Evolutionary conservation across 768 basidiomycete species (phyloP).

Genomic region (Postia placenta): DNA sequence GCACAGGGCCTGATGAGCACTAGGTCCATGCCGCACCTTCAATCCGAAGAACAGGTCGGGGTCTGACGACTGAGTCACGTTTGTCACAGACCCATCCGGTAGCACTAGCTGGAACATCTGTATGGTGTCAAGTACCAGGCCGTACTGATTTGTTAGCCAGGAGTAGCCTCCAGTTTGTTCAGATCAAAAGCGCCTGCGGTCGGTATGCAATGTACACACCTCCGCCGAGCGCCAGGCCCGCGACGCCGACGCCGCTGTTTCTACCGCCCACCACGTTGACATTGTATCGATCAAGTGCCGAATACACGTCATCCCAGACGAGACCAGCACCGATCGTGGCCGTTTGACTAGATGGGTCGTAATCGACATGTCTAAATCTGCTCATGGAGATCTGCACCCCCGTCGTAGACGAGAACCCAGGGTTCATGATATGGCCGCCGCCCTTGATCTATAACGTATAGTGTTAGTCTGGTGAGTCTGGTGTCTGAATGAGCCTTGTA

Average conservation of each 20-base stretch:
- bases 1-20: background rate
- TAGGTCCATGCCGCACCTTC: slow-evolving; percentile 24
- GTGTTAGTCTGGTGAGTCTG: background rate
- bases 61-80: slow-evolving; percentile 26
- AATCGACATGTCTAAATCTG: slow-evolving; percentile 22
- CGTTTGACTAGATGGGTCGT: slow-evolving; percentile 15
- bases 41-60: slow-evolving; percentile 38
- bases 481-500: background rate
- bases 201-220: slow-evolving; percentile 25
- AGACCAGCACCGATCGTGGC: slow-evolving; percentile 32
- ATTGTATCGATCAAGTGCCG: slow-evolving; percentile 37
- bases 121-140: slow-evolving; percentile 50
- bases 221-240: slow-evolving; percentile 41
- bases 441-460: slow-evolving; percentile 26
- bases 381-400: slow-evolving; percentile 31
- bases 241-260: slow-evolving; percentile 38
- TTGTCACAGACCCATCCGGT: slow-evolving; percentile 40
- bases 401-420: slow-evolving; percentile 29
- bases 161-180: slow-evolving; percentile 42
- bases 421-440: slow-evolving; percentile 27
- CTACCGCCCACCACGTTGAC: slow-evolving; percentile 53
- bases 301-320: slow-evolving; percentile 67
- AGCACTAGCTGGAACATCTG: slow-evolving; percentile 49
- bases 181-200: background rate
- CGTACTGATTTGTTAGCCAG: slow-evolving; percentile 56